A percentile compares a stretch with the other conserved stretches of the same genome.
These are phyloP conservation scores for Mariannaea elegans DNA, from an alignment of 2,329 filamentous ascomycete genomes.

Conservation along the genomic window DNA sequence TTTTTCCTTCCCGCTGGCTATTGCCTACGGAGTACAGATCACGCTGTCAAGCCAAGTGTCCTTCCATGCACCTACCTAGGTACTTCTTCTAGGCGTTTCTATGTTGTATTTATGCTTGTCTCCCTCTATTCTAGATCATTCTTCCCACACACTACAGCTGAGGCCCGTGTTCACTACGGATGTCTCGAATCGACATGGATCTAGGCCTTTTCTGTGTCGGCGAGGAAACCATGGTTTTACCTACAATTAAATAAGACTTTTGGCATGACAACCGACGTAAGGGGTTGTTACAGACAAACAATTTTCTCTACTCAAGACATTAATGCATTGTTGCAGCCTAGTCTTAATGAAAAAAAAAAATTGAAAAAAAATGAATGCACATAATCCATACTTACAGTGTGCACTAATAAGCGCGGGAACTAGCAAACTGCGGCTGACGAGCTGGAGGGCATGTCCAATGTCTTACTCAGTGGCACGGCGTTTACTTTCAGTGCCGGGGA, in stretches of 20 bases:
- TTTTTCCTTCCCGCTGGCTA: no score
- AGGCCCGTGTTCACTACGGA: conserved; percentile 4
- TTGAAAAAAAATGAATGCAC: background rate
- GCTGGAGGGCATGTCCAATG: no score
- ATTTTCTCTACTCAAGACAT: background rate
- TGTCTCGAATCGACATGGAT: conserved; percentile 10
- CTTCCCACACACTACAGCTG: background rate
- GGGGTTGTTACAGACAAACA: conserved; percentile 14
- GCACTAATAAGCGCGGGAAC: no score
- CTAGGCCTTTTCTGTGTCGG: conserved; percentile 10
- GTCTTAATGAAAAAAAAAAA: no score
- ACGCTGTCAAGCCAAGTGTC: no score
- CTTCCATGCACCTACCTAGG: no score
- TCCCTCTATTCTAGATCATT: background rate
- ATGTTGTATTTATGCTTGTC: no score
- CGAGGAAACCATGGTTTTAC: conserved; percentile 16
- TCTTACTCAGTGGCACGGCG: no score
- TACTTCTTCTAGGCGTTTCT: no score
- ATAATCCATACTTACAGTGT: background rate
- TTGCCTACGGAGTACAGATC: no score
- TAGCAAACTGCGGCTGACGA: no score
- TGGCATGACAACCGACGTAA: conserved; percentile 20
- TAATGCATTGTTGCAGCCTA: background rate
- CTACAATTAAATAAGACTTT: conserved; percentile 8
- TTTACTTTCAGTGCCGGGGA: background rate